phyloP scores from a whole-genome alignment of 139 green algal species.

The Tetradesmus lagerheimii region DNA sequence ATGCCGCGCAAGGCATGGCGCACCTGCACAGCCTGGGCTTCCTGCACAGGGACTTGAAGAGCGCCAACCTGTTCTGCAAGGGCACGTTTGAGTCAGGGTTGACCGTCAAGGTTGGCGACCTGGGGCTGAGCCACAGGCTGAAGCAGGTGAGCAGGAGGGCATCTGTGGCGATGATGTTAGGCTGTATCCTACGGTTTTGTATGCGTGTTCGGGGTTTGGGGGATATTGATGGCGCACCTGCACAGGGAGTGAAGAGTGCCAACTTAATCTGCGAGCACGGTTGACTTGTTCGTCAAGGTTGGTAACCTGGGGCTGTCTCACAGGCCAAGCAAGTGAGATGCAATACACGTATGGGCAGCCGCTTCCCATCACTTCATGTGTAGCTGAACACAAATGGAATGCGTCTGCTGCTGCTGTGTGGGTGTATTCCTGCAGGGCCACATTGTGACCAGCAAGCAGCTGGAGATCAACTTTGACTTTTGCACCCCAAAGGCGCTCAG shows the following conservation, averaged over 20 bases:
- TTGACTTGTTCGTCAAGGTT: no score
- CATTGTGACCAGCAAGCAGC: background rate
- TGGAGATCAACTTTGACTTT: background rate
- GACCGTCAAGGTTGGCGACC: background rate
- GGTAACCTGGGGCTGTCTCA: no score
- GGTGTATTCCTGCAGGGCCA: background rate
- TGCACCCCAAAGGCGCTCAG: background rate
- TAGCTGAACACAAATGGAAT: no score
- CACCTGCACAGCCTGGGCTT: background rate
- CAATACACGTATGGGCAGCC: no score
- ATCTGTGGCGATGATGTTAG: no score
- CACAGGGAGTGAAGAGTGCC: no score
- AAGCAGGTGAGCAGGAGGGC: background rate
- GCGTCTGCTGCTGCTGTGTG: background rate
- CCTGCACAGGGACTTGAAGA: background rate
- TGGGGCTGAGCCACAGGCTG: background rate
- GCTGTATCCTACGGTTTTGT: no score
- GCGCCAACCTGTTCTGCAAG: constrained; percentile 2
- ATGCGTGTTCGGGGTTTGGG: no score
- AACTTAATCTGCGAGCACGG: no score
- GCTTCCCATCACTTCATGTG: no score
- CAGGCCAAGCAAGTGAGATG: no score
- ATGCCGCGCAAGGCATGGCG: background rate
- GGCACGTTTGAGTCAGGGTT: background rate
- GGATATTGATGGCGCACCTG: no score